Evolutionary conservation across 2,329 filamentous ascomycete genomes (phyloP), one percentile per base, ranked within the genome.

Genomic region (Aspergillus fumigatiaffinis): DNA sequence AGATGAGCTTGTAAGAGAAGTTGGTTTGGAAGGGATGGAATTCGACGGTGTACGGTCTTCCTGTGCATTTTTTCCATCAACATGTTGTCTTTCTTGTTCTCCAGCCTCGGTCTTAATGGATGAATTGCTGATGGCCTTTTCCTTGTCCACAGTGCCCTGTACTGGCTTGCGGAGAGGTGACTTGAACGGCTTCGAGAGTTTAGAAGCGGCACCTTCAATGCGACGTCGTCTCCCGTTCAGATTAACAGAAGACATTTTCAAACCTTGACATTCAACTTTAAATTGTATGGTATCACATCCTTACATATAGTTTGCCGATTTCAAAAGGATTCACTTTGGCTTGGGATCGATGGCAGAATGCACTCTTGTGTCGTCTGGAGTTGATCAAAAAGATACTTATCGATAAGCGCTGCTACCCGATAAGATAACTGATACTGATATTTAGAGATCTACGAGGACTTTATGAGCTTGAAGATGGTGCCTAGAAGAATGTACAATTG

Each of bases 181-280:
- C 63, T 87, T 86, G 76, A 91, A 91, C 0, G 88, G 88, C 68
- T 87, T 88, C 60, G 82, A 81, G 50, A 90, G 81, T 6, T 82
- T 82, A n/a, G 78, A 79, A 23, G 80, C 74, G 42, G 83, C 80
- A 48, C 81, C 76, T 57, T 87, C 80, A 60, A 88, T 76, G 62
- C 85, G 84, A 59, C 87, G 85, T 51, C 86, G 83, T 76, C 90
- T 90, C 56, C 78, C 78, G 56, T 80, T 74, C 54, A 60, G 59
- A 7, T 54, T 58, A 14, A 57, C 23, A 26, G 61, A 59, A 35
- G 59, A 51, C 66, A 69, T 69, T 47, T 20, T 50, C 20, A 14
- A 21, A 6, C 20, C 3, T 3, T 21, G n/a, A 3, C n/a, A n/a
- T 25, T 25, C 14, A 12, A 42, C 2, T 51, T 26, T n/a, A n/a